Conservation (phyloP, 1,139 yeast genomes). For the Sugiyamaella pinicola region DNA sequence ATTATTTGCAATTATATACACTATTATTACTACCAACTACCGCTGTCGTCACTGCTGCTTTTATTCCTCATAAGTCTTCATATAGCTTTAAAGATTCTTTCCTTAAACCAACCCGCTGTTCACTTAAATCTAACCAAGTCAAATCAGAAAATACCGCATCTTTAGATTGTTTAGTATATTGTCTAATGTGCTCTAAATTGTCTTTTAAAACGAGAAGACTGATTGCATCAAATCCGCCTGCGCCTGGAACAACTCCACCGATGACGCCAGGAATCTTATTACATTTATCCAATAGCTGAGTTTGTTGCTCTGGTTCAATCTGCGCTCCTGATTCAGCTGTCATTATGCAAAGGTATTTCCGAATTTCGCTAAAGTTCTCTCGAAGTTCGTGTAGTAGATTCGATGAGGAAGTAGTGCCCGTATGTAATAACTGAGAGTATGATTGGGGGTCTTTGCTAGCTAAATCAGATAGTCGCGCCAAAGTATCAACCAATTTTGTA, state of each 20-base stretch:
- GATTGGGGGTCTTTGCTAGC: slow-evolving; percentile 26
- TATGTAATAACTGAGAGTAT: slow-evolving; percentile 18
- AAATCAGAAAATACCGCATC: slow-evolving; percentile 34
- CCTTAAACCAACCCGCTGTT: slow-evolving; percentile 41
- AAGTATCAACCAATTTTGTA: slow-evolving; percentile 53
- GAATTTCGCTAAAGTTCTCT: slow-evolving; percentile 49
- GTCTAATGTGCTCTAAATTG: slow-evolving; percentile 47
- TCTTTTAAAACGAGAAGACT: slow-evolving; percentile 63
- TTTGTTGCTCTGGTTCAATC: slow-evolving; percentile 84
- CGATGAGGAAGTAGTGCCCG: slow-evolving; percentile 13
- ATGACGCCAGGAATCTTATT: slow-evolving; percentile 65
- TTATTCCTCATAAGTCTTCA: neutral
- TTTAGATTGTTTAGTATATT: slow-evolving; percentile 36
- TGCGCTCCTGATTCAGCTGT: slow-evolving; percentile 74
- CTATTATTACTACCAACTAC: neutral
- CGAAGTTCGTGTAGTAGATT: slow-evolving; percentile 20
- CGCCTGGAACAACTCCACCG: slow-evolving; percentile 97
- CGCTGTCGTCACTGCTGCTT: neutral
- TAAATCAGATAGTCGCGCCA: slow-evolving; percentile 47
- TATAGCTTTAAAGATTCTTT: slow-evolving; percentile 26
- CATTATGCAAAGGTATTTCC: slow-evolving; percentile 58
- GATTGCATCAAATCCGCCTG: slow-evolving; percentile 96
- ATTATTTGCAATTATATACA: slow-evolving; percentile 10
- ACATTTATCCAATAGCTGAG: slow-evolving; percentile 67
- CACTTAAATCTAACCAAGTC: slow-evolving; percentile 42